These are phyloP conservation scores for Penicillium decumbens DNA, from an alignment of 2,329 filamentous ascomycete species.

Conservation along the genomic window DNA sequence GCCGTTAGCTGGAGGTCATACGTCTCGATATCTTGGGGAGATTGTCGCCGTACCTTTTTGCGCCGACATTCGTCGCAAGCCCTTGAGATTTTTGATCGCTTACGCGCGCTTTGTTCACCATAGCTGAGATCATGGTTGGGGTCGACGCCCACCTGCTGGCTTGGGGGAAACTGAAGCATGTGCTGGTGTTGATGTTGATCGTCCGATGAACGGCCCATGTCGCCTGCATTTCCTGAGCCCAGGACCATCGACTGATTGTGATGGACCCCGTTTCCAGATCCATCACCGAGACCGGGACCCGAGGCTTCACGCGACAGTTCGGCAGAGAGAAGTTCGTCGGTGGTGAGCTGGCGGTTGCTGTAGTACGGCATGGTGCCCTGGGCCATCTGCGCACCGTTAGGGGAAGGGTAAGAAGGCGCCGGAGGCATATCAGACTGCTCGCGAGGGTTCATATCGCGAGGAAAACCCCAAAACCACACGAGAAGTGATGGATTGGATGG, in stretches of 20 bases:
- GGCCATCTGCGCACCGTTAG: conserved; percentile 43
- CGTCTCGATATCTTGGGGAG: conserved; percentile 14
- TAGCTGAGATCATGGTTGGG: conserved; percentile 48
- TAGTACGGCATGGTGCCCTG: conserved; percentile 44
- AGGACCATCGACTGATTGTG: conserved; percentile 41
- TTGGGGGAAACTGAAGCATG: conserved; percentile 42
- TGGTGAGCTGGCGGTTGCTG: conserved; percentile 42
- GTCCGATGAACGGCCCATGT: conserved; percentile 37
- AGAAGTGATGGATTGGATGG: conserved; percentile 21
- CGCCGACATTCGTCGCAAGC: conserved; percentile 85
- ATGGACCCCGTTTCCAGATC: conserved; percentile 38
- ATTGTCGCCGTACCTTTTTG: conserved; percentile 58
- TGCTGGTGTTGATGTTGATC: conserved; percentile 41
- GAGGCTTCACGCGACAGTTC: conserved; percentile 47
- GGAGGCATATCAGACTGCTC: conserved; percentile 43
- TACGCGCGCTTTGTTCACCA: conserved; percentile 62
- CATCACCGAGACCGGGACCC: conserved; percentile 41
- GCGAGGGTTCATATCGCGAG: conserved; percentile 37
- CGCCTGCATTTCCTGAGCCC: conserved; percentile 35
- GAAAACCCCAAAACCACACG: conserved; percentile 9
- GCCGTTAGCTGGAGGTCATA: conserved; percentile 20
- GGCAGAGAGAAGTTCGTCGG: conserved; percentile 47
- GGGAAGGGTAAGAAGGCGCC: conserved; percentile 43
- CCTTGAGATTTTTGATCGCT: conserved; percentile 79
- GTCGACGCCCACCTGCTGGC: conserved; percentile 43